Conservation (phyloP, 371 early-diverging fungal species). For the Saksenaea vasiformis region DNA sequence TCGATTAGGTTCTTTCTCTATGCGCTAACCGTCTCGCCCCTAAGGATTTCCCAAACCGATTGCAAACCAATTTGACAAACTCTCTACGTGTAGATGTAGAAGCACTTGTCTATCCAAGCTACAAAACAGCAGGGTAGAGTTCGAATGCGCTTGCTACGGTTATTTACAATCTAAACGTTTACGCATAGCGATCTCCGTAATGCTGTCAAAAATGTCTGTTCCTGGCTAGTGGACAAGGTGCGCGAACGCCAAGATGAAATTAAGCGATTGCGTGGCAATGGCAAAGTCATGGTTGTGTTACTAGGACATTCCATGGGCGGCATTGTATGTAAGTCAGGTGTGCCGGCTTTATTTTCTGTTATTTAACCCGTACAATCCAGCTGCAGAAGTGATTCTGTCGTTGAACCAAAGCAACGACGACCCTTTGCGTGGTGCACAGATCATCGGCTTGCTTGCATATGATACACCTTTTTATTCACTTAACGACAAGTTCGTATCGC, state of each 20-base stretch:
- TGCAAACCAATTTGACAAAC: conserved; percentile 55
- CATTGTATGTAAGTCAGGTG: conserved; percentile 52
- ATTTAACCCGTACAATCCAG: conserved; percentile 20
- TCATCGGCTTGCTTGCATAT: conserved; percentile 62
- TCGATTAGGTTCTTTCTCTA: neutral
- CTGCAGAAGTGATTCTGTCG: conserved; percentile 59
- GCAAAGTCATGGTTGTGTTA: conserved; percentile 40
- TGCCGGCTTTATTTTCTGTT: neutral
- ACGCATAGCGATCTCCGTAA: conserved; percentile 29
- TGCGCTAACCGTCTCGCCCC: neutral
- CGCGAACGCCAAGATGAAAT: conserved; percentile 26
- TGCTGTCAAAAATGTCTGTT: conserved; percentile 48
- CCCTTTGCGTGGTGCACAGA: conserved; percentile 25
- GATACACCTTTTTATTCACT: conserved; percentile 66
- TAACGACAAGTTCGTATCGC: conserved; percentile 46
- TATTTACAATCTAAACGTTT: neutral
- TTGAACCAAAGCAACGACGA: conserved; percentile 21
- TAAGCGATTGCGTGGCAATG: conserved; percentile 21
- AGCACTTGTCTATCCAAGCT: conserved; percentile 58
- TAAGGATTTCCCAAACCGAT: conserved; percentile 60
- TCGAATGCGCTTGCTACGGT: conserved; percentile 14
- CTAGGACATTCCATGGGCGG: conserved; percentile 70
- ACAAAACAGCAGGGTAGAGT: conserved; percentile 59
- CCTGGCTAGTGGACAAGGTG: conserved; percentile 53
- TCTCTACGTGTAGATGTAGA: conserved; percentile 47